Base-by-base conservation (phyloP, 208 protist genomes). In the Vickermania spadyakhi region DNA sequence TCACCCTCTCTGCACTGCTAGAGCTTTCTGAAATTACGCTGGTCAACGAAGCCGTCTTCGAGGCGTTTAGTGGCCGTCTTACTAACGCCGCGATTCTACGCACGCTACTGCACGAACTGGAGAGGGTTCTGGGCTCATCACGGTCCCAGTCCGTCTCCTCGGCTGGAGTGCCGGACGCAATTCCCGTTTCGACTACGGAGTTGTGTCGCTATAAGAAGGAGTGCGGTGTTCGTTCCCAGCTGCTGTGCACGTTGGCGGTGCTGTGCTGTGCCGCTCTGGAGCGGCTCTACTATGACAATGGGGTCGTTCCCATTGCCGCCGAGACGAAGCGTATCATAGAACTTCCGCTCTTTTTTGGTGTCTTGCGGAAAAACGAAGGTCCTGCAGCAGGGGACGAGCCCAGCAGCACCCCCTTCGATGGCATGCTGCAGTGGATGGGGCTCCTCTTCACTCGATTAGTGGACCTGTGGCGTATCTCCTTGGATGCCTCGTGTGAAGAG, bases 401-500 rank as follows among this genome's bases (percentile, higher is more conserved):
- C n/a, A n/a, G 36, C 36, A 45, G 36, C 36, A 45, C 11, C 36
- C 36, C 36, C 7, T 7, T 45, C 36, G 18, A 7, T 23, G 51
- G n/a, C 21, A 18, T 7, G n/a, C 13, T 23, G 21, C 13, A 23
- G 5, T 23, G n/a, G 11, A 55, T 55, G 51, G 25, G 7, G 51
- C 11, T 55, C 51, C 13, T 55, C 29, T 86, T 93, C 52, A 66
- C 70, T 3, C 72, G 74, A 23, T 67, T 89, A 13, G 50, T 81
- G n/a, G 31, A 58, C 22, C 56, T 91, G 22, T 94, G 87, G 84
- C 52, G 68, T 7, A 66, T 70, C 58, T 72, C 62, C 11, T 52
- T 90, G 1, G 52, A 78, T 18, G 64, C 58, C 23, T 72, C 78
- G 1, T 64, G 77, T 58, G 84, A 91, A 60, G 84, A 86, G 28